Conservation (phyloP, 768 basidiomycete species). For the Tricholoma furcatifolium region DNA sequence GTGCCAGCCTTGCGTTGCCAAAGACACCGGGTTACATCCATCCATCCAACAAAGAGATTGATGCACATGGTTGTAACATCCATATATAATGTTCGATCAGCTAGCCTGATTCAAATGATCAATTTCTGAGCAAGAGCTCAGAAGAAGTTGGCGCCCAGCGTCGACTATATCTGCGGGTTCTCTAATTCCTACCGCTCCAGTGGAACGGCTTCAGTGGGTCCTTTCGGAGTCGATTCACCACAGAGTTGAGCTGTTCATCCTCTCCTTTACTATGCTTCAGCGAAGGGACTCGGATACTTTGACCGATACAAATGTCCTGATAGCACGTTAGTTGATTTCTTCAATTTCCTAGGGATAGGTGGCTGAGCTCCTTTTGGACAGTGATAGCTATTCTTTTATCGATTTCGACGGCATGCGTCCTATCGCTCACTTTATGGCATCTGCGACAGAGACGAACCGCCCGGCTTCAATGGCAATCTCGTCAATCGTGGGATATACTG, state of each 20-base stretch:
- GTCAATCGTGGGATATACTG: slow-evolving; percentile 9
- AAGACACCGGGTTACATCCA: too few relatives aligned
- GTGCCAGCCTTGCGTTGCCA: too few relatives aligned
- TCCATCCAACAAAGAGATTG: too few relatives aligned
- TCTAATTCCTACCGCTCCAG: too few relatives aligned
- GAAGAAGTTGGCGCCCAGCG: too few relatives aligned
- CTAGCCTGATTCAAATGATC: too few relatives aligned
- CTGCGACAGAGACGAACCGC: background rate
- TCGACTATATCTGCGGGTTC: too few relatives aligned
- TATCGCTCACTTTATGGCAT: slow-evolving; percentile 8
- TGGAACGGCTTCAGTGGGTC: too few relatives aligned
- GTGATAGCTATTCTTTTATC: slow-evolving; percentile 14
- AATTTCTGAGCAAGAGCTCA: too few relatives aligned
- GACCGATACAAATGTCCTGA: slow-evolving; percentile 4
- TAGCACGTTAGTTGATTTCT: slow-evolving; percentile 2
- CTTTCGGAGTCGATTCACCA: too few relatives aligned
- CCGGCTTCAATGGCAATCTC: slow-evolving; percentile 1
- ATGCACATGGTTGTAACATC: too few relatives aligned
- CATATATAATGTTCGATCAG: too few relatives aligned
- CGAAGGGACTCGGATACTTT: slow-evolving; percentile 2
- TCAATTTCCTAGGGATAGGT: background rate
- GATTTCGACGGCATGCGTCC: slow-evolving; percentile 6
- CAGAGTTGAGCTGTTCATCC: background rate
- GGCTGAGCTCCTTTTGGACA: background rate
- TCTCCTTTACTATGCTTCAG: background rate